Conservation (phyloP, 2,329 filamentous ascomycete genomes). For the Talaromyces amestolkiae region DNA sequence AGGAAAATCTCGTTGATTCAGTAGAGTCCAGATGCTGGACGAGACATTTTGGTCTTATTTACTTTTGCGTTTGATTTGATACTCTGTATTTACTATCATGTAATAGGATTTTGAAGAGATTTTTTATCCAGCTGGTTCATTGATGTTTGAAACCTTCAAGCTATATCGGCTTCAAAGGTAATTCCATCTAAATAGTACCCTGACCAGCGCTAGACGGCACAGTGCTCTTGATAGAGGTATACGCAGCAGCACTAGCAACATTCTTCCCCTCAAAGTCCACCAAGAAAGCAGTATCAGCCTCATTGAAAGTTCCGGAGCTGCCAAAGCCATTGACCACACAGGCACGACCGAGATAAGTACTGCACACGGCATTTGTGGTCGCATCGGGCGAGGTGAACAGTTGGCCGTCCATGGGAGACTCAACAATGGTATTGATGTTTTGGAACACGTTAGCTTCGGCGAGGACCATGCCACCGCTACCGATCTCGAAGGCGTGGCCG, state of each 20-base stretch:
- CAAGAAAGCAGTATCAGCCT: constrained; percentile 51
- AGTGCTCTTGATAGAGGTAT: constrained; percentile 36
- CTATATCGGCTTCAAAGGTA: background rate
- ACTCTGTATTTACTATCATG: no score
- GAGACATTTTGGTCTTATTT: no score
- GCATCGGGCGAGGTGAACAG: constrained; percentile 39
- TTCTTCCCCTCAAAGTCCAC: constrained; percentile 54
- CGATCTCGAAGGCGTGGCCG: constrained; percentile 28
- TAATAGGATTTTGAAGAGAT: no score
- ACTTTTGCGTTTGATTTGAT: no score
- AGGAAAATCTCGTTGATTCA: no score
- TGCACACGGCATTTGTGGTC: constrained; percentile 44
- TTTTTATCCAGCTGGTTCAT: no score
- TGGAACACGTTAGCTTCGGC: constrained; percentile 61
- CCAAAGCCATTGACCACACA: constrained; percentile 54
- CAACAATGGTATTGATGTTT: constrained; percentile 48
- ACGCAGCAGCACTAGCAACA: constrained; percentile 46
- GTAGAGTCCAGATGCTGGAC: no score
- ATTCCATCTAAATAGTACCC: constrained; percentile 36
- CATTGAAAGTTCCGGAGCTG: constrained; percentile 33
- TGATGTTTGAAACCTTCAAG: background rate
- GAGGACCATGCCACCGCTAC: constrained; percentile 46
- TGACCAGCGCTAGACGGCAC: constrained; percentile 48
- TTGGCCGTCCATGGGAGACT: constrained; percentile 37
- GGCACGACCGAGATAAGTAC: constrained; percentile 46